Evolutionary conservation across 108 stramenopile genomes (phyloP).

Genomic region (Aureococcus anophagefferens): DNA sequence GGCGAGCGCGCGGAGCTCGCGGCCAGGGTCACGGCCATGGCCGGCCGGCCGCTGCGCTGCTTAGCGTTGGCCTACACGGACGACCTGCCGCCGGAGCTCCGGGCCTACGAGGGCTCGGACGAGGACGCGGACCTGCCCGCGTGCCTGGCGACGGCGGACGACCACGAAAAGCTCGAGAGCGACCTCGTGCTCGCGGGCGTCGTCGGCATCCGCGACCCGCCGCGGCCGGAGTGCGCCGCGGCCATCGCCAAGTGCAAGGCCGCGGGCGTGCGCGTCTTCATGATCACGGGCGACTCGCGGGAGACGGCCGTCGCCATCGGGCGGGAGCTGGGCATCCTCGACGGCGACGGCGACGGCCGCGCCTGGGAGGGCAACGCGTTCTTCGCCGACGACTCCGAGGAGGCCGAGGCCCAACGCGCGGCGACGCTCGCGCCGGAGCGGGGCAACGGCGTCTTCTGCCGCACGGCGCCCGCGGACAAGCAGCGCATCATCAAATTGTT

Average conservation of each 20-base stretch:
- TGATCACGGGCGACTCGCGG: slow-evolving; percentile 95
- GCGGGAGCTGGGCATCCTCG: slow-evolving; percentile 58
- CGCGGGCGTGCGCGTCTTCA: slow-evolving; percentile 93
- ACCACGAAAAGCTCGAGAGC: slow-evolving; percentile 76
- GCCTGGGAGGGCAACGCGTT: slow-evolving; percentile 19
- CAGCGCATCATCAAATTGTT: slow-evolving; percentile 89
- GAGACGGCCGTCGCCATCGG: slow-evolving; percentile 93
- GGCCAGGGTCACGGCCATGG: slow-evolving; percentile 61
- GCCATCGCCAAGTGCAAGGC: slow-evolving; percentile 72
- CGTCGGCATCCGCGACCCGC: slow-evolving; percentile 95
- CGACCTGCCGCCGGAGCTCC: slow-evolving; percentile 42
- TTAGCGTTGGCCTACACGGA: slow-evolving; percentile 85
- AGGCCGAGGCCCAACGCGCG: slow-evolving; percentile 18
- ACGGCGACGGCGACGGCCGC: background rate
- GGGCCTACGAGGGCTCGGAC: no score
- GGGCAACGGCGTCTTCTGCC: slow-evolving; percentile 90
- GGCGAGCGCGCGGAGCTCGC: slow-evolving; percentile 51
- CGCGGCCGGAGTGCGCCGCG: slow-evolving; percentile 87
- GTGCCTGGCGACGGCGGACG: slow-evolving; percentile 49
- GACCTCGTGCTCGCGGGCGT: slow-evolving; percentile 85
- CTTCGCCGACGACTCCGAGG: slow-evolving; percentile 39
- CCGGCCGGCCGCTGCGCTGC: slow-evolving; percentile 79
- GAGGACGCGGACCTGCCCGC: slow-evolving; percentile 34
- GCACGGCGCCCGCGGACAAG: slow-evolving; percentile 94
- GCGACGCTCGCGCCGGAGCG: slow-evolving; percentile 17